Conservation (phyloP, 2,329 filamentous ascomycete genomes). For the Exserohilum turcica region DNA sequence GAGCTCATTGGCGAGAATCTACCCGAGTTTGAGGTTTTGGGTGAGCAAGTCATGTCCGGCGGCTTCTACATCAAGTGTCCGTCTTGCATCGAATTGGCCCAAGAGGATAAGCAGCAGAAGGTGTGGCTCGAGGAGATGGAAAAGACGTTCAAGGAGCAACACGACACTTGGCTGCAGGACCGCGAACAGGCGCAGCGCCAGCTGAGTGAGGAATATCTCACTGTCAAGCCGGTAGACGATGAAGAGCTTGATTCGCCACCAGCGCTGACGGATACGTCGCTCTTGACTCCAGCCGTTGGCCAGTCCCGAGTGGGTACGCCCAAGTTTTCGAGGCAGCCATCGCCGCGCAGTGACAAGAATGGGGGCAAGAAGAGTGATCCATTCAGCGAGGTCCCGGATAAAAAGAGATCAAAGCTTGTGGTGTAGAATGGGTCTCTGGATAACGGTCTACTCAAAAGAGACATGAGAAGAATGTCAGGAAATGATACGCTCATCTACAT, state of each 20-base stretch:
- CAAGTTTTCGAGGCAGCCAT: constrained; percentile 5
- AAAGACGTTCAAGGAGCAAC: constrained; percentile 28
- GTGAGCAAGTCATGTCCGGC: constrained; percentile 49
- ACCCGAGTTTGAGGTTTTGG: constrained; percentile 59
- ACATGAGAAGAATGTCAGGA: no score
- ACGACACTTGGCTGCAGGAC: constrained; percentile 27
- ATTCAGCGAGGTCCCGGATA: constrained; percentile 7
- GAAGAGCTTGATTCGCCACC: constrained; percentile 28
- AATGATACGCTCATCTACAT: background rate
- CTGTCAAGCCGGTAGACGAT: constrained; percentile 13
- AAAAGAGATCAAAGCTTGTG: constrained; percentile 24
- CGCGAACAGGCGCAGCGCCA: constrained; percentile 22
- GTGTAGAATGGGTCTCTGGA: constrained; percentile 6
- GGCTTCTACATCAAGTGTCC: constrained; percentile 61
- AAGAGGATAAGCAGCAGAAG: constrained; percentile 26
- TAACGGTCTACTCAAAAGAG: constrained; percentile 7
- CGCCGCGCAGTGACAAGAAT: constrained; percentile 4
- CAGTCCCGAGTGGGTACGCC: constrained; percentile 34
- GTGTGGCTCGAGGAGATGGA: constrained; percentile 34
- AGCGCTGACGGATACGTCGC: constrained; percentile 33
- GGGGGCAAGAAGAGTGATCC: constrained; percentile 3
- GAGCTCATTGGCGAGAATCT: constrained; percentile 59
- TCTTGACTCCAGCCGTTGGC: constrained; percentile 28
- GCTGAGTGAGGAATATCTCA: constrained; percentile 19
- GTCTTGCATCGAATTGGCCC: constrained; percentile 41